phyloP scores from a whole-genome alignment of 805 yeast genomes.

The Sugiyamaella americana region DNA sequence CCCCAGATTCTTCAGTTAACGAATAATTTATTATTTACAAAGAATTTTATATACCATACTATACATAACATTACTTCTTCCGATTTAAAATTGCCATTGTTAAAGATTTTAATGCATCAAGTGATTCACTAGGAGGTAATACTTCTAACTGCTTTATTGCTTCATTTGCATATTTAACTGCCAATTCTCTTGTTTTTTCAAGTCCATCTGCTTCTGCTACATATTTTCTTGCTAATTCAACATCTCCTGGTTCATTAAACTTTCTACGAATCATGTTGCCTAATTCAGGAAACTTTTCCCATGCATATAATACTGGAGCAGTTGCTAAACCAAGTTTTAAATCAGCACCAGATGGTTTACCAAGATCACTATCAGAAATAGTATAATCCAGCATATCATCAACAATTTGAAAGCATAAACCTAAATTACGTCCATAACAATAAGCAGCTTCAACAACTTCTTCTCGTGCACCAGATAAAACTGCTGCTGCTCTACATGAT shows the following conservation, averaged over 20 bases:
- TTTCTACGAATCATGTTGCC: constrained; percentile 82
- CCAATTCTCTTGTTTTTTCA: constrained; percentile 66
- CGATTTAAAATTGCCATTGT: constrained; percentile 81
- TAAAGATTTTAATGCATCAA: constrained; percentile 78
- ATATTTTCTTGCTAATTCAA: constrained; percentile 69
- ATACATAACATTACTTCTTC: constrained; percentile 62
- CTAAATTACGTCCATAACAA: constrained; percentile 86
- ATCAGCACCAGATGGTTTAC: constrained; percentile 96
- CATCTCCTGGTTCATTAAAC: constrained; percentile 75
- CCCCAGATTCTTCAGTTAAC: no score
- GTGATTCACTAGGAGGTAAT: constrained; percentile 83
- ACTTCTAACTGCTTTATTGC: constrained; percentile 63
- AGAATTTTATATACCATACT: no score
- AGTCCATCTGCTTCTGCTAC: constrained; percentile 72
- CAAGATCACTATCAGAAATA: constrained; percentile 73
- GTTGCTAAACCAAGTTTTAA: constrained; percentile 91
- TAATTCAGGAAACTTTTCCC: constrained; percentile 80
- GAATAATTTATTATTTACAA: no score
- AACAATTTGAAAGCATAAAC: constrained; percentile 91
- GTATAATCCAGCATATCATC: constrained; percentile 96
- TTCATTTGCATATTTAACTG: constrained; percentile 66
- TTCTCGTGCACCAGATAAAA: constrained; percentile 76
- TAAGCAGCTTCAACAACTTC: constrained; percentile 78
- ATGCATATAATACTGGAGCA: constrained; percentile 91
- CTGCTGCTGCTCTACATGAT: constrained; percentile 88